Conservation (phyloP, 768 basidiomycete species). For the Dentipellis fragilis region DNA sequence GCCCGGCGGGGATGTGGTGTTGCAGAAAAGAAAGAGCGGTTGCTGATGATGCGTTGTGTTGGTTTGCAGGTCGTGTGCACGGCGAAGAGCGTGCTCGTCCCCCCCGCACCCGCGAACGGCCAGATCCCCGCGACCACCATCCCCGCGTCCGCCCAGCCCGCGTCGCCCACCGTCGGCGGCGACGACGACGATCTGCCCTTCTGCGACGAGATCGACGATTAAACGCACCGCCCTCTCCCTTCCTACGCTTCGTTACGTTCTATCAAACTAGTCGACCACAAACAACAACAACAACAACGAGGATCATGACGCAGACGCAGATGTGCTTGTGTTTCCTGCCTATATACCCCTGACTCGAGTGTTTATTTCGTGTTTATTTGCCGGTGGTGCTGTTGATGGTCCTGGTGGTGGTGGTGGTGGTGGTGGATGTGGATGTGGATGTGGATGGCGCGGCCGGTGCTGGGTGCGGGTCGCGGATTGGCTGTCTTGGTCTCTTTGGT, state of each 20-base stretch:
- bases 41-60: neutral
- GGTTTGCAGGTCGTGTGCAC: slow-evolving; percentile 45
- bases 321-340: too few species aligned
- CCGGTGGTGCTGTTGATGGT: too few species aligned
- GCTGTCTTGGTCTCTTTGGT: too few species aligned
- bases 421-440: too few species aligned
- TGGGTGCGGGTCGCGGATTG: too few species aligned
- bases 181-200: neutral
- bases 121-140: neutral
- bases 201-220: neutral
- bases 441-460: too few species aligned
- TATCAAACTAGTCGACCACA: neutral
- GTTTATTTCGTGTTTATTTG: too few species aligned
- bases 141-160: neutral
- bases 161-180: neutral
- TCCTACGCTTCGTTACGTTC: neutral
- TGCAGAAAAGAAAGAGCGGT: too few species aligned
- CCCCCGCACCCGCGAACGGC: slow-evolving; percentile 28
- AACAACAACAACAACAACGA: too few species aligned
- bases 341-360: too few species aligned
- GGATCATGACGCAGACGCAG: too few species aligned
- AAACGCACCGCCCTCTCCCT: neutral
- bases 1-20: neutral
- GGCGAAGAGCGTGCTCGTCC: slow-evolving; percentile 28
- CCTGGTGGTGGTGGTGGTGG: too few species aligned